phyloP scores from a whole-genome alignment of 2,329 filamentous ascomycete genomes.

The Cladosporium sp. region DNA sequence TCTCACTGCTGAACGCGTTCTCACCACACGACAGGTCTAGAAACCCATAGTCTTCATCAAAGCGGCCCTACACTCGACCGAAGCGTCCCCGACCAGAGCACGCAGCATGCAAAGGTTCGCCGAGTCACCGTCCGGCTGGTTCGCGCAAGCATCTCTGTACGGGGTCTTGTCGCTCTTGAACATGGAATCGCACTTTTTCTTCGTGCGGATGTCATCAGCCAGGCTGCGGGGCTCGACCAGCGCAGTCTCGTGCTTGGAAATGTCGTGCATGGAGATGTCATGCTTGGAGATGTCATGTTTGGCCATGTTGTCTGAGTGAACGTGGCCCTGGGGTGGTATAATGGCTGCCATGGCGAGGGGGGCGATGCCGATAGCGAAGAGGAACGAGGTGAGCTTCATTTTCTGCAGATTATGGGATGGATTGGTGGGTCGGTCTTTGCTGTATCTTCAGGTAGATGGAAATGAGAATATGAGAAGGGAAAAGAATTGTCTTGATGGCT shows the following conservation, averaged over 20 bases:
- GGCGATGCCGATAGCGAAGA: neutral
- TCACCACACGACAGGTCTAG: neutral
- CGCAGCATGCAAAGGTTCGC: neutral
- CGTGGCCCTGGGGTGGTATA: neutral
- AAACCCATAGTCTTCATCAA: slow-evolving; percentile 8
- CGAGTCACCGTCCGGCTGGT: neutral
- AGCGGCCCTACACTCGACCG: neutral
- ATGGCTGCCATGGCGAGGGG: neutral
- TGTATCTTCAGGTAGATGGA: neutral
- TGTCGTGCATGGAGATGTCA: neutral
- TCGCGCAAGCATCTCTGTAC: neutral
- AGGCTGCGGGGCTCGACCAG: neutral
- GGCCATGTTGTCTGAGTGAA: neutral
- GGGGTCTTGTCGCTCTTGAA: slow-evolving; percentile 1
- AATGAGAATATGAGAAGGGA: neutral
- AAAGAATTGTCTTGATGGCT: neutral
- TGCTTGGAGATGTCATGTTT: neutral
- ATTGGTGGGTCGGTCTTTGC: neutral
- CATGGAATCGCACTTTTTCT: neutral
- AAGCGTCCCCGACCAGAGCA: neutral
- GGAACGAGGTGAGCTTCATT: neutral
- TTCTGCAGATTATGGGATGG: neutral
- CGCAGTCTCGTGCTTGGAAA: neutral
- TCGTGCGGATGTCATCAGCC: neutral
- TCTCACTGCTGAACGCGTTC: too few relatives aligned